Evolutionary conservation across 257 asterid species (phyloP).

Genomic region (Solanum sparsipilum): DNA sequence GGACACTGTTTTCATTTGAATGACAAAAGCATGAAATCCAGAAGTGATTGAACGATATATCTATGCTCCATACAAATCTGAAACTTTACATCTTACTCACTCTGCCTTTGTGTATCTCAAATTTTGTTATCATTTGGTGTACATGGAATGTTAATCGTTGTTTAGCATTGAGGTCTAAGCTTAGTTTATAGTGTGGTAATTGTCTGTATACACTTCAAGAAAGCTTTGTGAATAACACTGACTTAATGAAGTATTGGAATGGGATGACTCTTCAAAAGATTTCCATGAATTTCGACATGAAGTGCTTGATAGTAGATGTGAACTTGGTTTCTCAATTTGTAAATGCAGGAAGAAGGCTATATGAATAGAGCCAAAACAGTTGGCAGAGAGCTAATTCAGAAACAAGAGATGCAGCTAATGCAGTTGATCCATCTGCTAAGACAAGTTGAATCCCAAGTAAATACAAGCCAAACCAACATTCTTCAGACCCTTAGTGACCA

Average conservation of each 20-base stretch:
- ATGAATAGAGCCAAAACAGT: slow-evolving; percentile 28
- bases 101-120: neutral
- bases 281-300: neutral
- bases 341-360: slow-evolving; percentile 36
- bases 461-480: slow-evolving; percentile 50
- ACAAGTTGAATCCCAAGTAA: slow-evolving; percentile 55
- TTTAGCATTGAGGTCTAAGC: neutral
- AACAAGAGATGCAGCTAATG: slow-evolving; percentile 43
- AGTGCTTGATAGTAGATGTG: neutral
- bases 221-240: neutral
- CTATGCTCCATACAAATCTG: neutral
- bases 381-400: slow-evolving; percentile 48
- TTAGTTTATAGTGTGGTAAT: neutral
- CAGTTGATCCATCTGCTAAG: slow-evolving; percentile 48
- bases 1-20: neutral
- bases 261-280: neutral
- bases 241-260: neutral
- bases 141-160: neutral
- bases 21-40: neutral
- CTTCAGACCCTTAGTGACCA: slow-evolving; percentile 38
- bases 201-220: neutral
- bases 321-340: neutral
- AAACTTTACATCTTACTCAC: neutral
- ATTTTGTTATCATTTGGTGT: neutral
- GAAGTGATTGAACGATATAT: neutral